Evolutionary conservation across 495 filamentous ascomycete genomes (phyloP), one percentile per base, ranked within the genome.

Genomic region (Glonium stellatum): DNA sequence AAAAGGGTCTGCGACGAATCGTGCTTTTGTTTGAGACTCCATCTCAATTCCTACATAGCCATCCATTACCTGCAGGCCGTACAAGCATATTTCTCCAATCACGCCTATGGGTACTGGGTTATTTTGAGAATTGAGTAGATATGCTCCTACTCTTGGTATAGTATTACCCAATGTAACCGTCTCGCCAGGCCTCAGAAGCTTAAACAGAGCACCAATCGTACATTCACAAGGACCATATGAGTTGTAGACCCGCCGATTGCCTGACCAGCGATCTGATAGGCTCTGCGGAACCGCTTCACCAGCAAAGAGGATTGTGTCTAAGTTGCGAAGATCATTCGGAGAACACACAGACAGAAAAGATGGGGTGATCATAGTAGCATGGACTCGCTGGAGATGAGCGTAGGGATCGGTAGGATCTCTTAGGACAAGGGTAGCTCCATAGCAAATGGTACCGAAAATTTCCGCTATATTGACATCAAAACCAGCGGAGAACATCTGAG

Each of bases 141-240:
- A 51, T 15, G 25, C 48, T 51, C 48, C 48, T 15, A 51, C 48
- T 13, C 48, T 18, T 15, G 39, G 27, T 74, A 61, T 49, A 76
- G 71, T 11, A 72, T 73, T 49, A 76, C 58, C 73, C 71, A 76
- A 64, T n/a, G 3, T 71, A 58, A 1, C 70, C 63, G 1, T 55
- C 49, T 5, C 73, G 66, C 2, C 21, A 15, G 48, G 48, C 19
- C 25, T 23, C 48, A 51, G 15, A 51, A 51, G 48, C 48, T 64
- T 67, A 22, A 57, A 51, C 18, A 56, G 22, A 44, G 37, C 47
- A 41, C 57, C 58, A 27, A 80, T 70, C 0, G 75, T 76, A 42
- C 77, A 80, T 67, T 79, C 78, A 21, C 72, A 76, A 10, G 77
- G 79, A 6, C 79, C 78, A 59, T 81, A 81, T 0, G 72, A 75